A percentile compares a stretch with the other conserved stretches of the same genome.
Evolutionary conservation across 78 protist genomes (phyloP).

Genomic region (Guillardia theta): DNA sequence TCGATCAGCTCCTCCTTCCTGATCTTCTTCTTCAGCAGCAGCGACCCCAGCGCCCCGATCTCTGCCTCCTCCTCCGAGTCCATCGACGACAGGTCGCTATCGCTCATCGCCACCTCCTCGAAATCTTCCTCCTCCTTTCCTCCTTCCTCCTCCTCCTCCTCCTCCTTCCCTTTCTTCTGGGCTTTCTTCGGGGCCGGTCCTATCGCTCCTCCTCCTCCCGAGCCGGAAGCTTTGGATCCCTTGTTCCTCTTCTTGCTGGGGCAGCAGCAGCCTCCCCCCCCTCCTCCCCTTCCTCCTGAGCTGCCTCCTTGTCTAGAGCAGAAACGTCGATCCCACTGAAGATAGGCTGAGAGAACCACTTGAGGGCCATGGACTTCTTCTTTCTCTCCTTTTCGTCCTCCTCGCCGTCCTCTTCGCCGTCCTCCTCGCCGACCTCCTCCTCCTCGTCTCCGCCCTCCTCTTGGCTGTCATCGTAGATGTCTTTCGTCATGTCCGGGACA

Average conservation of each 20-base stretch:
- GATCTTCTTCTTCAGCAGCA: background rate
- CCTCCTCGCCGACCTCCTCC: background rate
- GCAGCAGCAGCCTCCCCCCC: background rate
- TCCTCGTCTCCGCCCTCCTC: too few relatives aligned
- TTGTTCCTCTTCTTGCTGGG: background rate
- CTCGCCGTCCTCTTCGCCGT: background rate
- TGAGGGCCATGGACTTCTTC: background rate
- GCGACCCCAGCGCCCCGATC: background rate
- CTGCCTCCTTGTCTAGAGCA: background rate
- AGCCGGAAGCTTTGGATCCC: background rate
- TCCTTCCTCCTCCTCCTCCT: background rate
- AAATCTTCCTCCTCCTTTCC: background rate
- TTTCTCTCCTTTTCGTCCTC: background rate
- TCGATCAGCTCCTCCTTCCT: background rate
- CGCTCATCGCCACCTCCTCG: background rate
- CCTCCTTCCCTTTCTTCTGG: background rate
- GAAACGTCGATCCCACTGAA: background rate
- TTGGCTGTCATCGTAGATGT: background rate
- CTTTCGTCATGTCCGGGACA: background rate
- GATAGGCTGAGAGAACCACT: background rate
- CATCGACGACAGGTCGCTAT: background rate
- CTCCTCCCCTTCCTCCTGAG: background rate
- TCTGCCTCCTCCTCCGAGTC: constrained; percentile 3
- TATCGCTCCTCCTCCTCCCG: background rate
- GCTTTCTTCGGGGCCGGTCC: background rate